Evolutionary conservation across 345 rosid genomes (phyloP).

Genomic region (Citrus unshiu): DNA sequence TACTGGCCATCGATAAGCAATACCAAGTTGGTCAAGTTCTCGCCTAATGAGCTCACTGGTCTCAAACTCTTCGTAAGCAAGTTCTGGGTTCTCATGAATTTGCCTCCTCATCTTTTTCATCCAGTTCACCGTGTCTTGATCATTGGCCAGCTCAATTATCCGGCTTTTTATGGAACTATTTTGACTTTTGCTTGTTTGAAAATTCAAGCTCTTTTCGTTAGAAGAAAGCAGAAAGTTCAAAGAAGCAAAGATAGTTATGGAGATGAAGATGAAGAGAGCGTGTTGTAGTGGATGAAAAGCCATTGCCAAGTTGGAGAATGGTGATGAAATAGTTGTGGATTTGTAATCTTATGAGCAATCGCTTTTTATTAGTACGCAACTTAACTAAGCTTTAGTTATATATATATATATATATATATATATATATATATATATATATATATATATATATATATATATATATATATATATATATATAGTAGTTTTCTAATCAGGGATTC

Average conservation of each 20-base stretch:
- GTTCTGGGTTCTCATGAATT: conserved; percentile 62
- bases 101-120: conserved; percentile 44
- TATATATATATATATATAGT: too few species aligned
- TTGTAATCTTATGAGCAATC: neutral
- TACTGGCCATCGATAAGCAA: conserved; percentile 54
- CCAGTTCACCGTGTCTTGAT: conserved; percentile 34
- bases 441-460: neutral
- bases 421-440: too few species aligned
- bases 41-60: conserved; percentile 49
- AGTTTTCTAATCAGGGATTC: too few species aligned
- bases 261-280: neutral
- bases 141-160: conserved; percentile 33
- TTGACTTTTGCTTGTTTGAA: neutral
- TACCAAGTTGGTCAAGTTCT: conserved; percentile 52
- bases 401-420: neutral
- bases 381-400: neutral
- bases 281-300: neutral
- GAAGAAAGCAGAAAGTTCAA: neutral
- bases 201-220: neutral
- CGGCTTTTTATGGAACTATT: conserved; percentile 15
- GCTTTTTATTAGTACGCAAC: too few species aligned
- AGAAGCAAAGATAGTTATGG: conserved; percentile 8
- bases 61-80: conserved; percentile 50
- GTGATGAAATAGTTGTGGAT: neutral
- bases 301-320: conserved; percentile 7